Evolutionary conservation across 176 grass and related monocot species (phyloP), one percentile per base, ranked within the genome.

Genomic region (Oryza longistaminata): DNA sequence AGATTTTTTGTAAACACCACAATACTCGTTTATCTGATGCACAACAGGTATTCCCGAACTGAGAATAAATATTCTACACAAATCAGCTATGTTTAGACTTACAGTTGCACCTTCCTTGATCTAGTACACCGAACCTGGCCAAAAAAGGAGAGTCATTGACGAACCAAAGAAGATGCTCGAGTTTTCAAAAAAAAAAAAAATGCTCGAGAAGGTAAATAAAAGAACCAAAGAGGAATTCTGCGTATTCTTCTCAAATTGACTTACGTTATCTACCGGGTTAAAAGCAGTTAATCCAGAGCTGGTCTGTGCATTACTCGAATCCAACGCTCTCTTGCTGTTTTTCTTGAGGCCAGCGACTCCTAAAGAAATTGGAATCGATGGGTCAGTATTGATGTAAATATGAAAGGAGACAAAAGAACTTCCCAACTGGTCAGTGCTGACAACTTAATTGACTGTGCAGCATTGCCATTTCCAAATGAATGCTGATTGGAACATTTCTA

Each of bases 281-380:
- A 35, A 66, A 27, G 3, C 87, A 16, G 87, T 76, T 89, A 83
- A 40, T 76, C 73, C 87, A 26, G 87, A 84, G 22, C 73, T 67
- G 34, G 68, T 84, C 44, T 87, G 53, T 70, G 40, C 70, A 53
- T 14, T 83, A 52, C 25, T 76, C 71, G 75, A 72, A 78, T 83
- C 83, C 39, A 90, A 22, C 34, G 71, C n/a, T 64, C 91, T 92
- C 76, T 92, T 90, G 34, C 91, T 70, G 46, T 77, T 92, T 77
- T 48, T 90, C 42, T 62, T 76, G 62, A 72, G 37, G 80, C 50
- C 26, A 21, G 70, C 24, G 68, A 33, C 90, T 73, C 53, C 37
- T 78, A 68, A 52, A 50, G 64, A 48, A 77, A 61, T 21, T 15
- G 15, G 3, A 33, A n/a, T 52, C 13, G 13, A 48, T 6, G 11